phyloP scores from a whole-genome alignment of 2,329 filamentous ascomycete species.

The Monilinia fructicola region DNA sequence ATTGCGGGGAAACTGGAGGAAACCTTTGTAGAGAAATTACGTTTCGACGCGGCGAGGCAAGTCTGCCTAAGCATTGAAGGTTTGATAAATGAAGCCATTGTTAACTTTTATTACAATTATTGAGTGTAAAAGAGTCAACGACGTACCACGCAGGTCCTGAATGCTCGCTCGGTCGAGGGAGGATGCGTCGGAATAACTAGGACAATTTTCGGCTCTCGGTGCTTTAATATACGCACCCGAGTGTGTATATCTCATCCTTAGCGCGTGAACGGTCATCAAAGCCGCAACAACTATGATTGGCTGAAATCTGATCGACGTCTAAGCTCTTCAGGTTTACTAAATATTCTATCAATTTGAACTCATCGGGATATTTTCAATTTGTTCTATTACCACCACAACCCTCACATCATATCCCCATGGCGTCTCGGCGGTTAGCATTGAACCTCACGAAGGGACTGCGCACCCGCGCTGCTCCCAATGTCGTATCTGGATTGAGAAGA shows the following conservation, averaged over 20 bases:
- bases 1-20: constrained; percentile 39
- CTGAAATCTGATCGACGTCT: constrained; percentile 22
- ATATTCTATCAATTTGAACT: constrained; percentile 23
- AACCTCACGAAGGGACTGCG: constrained; percentile 89
- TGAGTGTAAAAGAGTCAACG: constrained; percentile 18
- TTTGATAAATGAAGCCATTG: constrained; percentile 55
- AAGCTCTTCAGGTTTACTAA: constrained; percentile 25
- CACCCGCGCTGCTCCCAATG: constrained; percentile 79
- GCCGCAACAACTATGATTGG: constrained; percentile 23
- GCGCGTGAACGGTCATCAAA: constrained; percentile 23
- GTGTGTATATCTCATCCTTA: too few species aligned
- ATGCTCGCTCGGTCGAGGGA: constrained; percentile 25
- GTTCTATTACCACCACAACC: constrained; percentile 26
- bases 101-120: constrained; percentile 27
- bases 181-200: constrained; percentile 23
- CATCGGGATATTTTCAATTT: constrained; percentile 30
- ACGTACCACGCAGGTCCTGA: constrained; percentile 15
- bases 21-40: constrained; percentile 46
- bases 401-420: constrained; percentile 58
- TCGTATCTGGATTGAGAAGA: constrained; percentile 74
- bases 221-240: too few species aligned
- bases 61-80: constrained; percentile 51
- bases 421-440: constrained; percentile 94
- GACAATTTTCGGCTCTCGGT: background rate
- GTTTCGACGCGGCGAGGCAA: constrained; percentile 45